Base-by-base conservation (phyloP, 2,329 filamentous ascomycete genomes). In the Fusarium beomiforme region DNA sequence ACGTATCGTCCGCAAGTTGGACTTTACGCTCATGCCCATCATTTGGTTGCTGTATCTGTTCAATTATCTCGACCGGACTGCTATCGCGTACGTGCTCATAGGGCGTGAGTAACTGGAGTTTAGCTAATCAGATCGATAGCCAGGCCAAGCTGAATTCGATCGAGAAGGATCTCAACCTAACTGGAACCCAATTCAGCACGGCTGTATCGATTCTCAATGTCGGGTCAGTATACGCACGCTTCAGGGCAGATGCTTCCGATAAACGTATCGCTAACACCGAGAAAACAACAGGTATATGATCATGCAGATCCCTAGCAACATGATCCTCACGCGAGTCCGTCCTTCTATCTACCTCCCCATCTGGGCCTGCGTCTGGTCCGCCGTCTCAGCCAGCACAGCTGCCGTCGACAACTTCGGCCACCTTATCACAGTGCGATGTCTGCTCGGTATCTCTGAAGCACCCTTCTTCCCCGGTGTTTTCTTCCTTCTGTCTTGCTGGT, bases 121-220 rank as follows among this genome's bases (percentile, higher is more conserved):
- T 8, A 31, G 29, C 24, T 29, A 33, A 47, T 31, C 19, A 5
- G 21, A 21, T 7, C 14, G 6, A 47, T 21, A 76, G 72, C 13
- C 73, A 77, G 59, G 75, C 73, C 16, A 62, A 71, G n/a, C 64
- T 77, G 8, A 69, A 65, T n/a, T 56, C 56, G 2, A 65, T 77
- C 26, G 67, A 77, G 16, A 44, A 67, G 9, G 74, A 77, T 26
- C 66, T 77, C 4, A 62, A 55, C 2, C 71, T 77, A 5, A 46
- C 68, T 9, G 72, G 74, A 3, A 67, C 61, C 10, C 63, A 77
- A 24, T 77, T 70, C 34, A 73, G 70, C n/a, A 68, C 69, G 19
- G 75, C 74, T 4, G 67, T 77, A 0, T 67, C 74, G 2, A 76
- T 76, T 24, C 64, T 77, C 6, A 76, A 70, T 26, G 67, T 75